Evolutionary conservation across 2,329 filamentous ascomycete species (phyloP), one percentile per base, ranked within the genome.

Genomic region (Cladosporium sp.): DNA sequence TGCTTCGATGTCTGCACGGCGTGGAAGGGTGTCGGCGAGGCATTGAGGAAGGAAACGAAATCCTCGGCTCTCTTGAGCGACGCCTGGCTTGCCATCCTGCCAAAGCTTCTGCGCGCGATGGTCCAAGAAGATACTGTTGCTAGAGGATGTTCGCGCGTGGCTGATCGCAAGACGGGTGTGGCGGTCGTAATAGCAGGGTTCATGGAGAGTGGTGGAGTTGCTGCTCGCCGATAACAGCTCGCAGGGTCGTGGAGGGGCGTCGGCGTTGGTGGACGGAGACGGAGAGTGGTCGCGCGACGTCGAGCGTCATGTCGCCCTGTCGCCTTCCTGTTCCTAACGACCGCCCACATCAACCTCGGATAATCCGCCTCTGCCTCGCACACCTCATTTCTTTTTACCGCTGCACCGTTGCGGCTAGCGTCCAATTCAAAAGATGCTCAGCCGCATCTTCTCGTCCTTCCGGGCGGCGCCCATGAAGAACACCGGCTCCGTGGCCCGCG

Each of bases 1-100:
- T 83, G 73, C 63, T 86, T 85, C 59, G 90, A 82, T 45, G 86
- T 87, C 53, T 84, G 83, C 54, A 96, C 91, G 56, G 91, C 92
- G 76, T 98, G 93, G 74, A 95, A 98, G 54, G 93, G 92, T 49
- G 91, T 95, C 10, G 93, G 93, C 54, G 91, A 96, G 58, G 85
- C 87, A 72, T 96, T 95, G 69, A 96, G 85, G 74, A 95, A 96
- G 72, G 89, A 86, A 67, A 95, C 74, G 71, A 96, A 95, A 76
- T 95, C 89, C 72, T 86, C 75, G 51, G 88, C 88, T 52, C 67
- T 72, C 56, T 72, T 63, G 53, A 74, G 65, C 1, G 72, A 72
- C 10, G 69, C 68, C 54, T 70, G 70, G 59, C 54, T 59, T 19
- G 62, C 59, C 66, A 69, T 69, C 18, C 31, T 50, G 48, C 32